Percentiles rank a stretch among this genome's conserved stretches.
These are phyloP conservation scores for Cadophora gregata DNA, from an alignment of 2,329 filamentous ascomycete species.

Conservation along the genomic window DNA sequence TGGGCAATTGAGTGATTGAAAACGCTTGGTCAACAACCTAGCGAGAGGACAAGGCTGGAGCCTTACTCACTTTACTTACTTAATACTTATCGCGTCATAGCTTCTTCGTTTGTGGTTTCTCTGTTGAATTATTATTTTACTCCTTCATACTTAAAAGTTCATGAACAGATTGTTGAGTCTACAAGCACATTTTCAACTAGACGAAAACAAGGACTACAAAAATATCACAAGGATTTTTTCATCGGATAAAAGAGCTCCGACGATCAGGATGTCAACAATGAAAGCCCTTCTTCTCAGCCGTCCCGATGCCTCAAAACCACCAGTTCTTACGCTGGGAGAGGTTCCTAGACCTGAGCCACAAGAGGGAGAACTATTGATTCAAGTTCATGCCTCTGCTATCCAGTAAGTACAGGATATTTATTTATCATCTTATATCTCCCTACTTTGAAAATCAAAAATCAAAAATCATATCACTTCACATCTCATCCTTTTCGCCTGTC, in stretches of 20 bases:
- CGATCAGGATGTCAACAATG: constrained; percentile 33
- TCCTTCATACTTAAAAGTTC: neutral
- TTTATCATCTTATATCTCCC: neutral
- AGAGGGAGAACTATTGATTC: constrained; percentile 33
- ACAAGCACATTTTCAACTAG: too few relatives aligned
- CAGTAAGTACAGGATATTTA: constrained; percentile 20
- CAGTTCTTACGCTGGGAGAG: constrained; percentile 26
- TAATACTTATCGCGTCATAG: neutral
- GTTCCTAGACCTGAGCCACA: constrained; percentile 32
- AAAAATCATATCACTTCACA: neutral
- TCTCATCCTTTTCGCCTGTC: neutral
- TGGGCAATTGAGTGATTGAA: too few relatives aligned
- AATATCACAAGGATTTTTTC: too few relatives aligned
- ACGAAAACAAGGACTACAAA: too few relatives aligned
- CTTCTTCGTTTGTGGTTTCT: too few relatives aligned
- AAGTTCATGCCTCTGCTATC: constrained; percentile 37
- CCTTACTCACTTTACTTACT: too few relatives aligned
- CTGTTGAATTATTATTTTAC: neutral
- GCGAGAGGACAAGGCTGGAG: neutral
- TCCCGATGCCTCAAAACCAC: constrained; percentile 14
- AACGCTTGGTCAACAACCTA: neutral
- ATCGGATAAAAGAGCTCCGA: neutral
- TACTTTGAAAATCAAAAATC: too few relatives aligned
- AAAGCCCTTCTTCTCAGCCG: constrained; percentile 36
- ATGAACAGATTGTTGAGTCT: neutral